Percentiles rank a stretch among this genome's conserved stretches.
These are phyloP conservation scores for Megacollybia platyphylla DNA, from an alignment of 1,284 basidiomycete genomes.

Conservation along the genomic window DNA sequence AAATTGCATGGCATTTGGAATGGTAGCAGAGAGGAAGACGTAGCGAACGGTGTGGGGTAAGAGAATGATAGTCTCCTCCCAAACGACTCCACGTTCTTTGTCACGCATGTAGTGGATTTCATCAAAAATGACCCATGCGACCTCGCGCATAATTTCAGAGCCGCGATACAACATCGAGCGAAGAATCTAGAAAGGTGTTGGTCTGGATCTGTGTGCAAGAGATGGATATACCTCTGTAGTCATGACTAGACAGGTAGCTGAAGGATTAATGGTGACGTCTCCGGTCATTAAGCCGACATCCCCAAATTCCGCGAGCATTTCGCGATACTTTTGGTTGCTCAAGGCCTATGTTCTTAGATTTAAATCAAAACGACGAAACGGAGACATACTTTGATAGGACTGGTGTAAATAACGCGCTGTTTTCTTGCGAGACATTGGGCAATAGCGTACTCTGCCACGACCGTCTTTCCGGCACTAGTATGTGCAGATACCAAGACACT, in stretches of 20 bases:
- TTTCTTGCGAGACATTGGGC: constrained; percentile 88
- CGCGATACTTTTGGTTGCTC: constrained; percentile 98
- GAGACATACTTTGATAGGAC: constrained; percentile 84
- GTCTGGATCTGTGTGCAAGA: neutral
- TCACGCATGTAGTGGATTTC: constrained; percentile 99
- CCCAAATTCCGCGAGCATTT: constrained; percentile 93
- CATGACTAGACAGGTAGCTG: constrained; percentile 96
- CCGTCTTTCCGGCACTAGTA: constrained; percentile 96
- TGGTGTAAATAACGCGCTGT: constrained; percentile 97
- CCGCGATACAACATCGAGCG: constrained; percentile 98
- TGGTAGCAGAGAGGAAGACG: constrained; percentile 99
- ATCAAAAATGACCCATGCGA: constrained; percentile 99
- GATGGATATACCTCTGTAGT: constrained; percentile 74
- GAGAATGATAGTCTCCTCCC: constrained; percentile 93
- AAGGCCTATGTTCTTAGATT: constrained; percentile 50
- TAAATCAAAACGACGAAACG: neutral
- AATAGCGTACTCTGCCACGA: constrained; percentile 98
- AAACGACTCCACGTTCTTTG: constrained; percentile 82
- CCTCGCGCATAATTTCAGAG: constrained; percentile 98
- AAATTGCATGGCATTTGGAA: constrained; percentile 99
- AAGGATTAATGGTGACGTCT: constrained; percentile 99
- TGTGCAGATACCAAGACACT: constrained; percentile 98
- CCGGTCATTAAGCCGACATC: constrained; percentile 99
- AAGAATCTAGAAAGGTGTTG: constrained; percentile 57
- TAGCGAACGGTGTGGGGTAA: constrained; percentile 94